Evolutionary conservation across 257 asterid genomes (phyloP).

Genomic region (Schizonepeta tenuifolia): DNA sequence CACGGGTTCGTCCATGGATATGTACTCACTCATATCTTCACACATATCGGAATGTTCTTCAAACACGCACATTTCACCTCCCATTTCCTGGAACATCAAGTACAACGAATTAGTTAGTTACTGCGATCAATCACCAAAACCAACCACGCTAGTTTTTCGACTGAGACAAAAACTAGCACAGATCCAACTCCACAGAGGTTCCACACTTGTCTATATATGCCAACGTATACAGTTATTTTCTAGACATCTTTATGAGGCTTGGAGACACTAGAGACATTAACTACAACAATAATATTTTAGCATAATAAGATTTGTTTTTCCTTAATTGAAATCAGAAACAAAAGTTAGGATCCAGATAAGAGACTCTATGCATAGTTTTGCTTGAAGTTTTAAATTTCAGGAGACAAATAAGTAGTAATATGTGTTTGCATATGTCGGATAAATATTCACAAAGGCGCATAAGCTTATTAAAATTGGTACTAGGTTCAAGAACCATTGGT

Average conservation of each 20-base stretch:
- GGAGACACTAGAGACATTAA: not conserved
- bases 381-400: not conserved
- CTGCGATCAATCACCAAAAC: constrained; percentile 1
- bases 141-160: not conserved
- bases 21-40: constrained; percentile 24
- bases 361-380: not conserved
- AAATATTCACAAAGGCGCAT: not conserved
- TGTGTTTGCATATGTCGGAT: not conserved
- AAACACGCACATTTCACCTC: constrained; percentile 17
- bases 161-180: not conserved
- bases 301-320: not conserved
- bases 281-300: not conserved
- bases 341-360: too few relatives aligned
- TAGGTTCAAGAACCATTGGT: constrained; percentile 7
- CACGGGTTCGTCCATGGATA: constrained; percentile 41
- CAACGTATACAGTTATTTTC: not conserved
- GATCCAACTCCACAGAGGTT: not conserved
- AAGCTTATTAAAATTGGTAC: not conserved
- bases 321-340: too few relatives aligned
- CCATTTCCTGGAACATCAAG: constrained; percentile 32
- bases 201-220: not conserved
- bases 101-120: constrained; percentile 26
- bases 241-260: not conserved
- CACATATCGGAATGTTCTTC: constrained; percentile 31
- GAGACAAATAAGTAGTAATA: not conserved